phyloP scores from a whole-genome alignment of 1,284 basidiomycete species.

The Phenoliferia sp. region DNA sequence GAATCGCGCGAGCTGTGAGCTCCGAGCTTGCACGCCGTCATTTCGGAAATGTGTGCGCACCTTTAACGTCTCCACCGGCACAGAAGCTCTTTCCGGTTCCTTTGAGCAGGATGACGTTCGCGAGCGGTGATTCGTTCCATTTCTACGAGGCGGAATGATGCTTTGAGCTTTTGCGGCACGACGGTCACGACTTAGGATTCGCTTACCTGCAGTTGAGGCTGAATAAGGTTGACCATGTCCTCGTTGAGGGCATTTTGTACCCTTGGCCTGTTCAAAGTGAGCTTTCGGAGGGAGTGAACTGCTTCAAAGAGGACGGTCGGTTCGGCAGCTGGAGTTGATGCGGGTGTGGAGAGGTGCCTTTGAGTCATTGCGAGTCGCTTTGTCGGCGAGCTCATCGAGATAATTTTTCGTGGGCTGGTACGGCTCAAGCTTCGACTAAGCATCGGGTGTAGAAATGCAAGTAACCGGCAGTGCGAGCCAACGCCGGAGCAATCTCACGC shows the following conservation, averaged over 20 bases:
- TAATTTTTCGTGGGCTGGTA: background rate
- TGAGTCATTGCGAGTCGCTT: background rate
- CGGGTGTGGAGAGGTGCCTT: background rate
- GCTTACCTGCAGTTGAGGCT: conserved; percentile 66
- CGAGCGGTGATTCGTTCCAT: conserved; percentile 70
- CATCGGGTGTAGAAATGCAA: too few species aligned
- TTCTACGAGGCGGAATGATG: conserved; percentile 49
- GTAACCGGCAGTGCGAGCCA: too few species aligned
- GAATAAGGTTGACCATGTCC: conserved; percentile 72
- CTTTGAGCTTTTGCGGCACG: background rate
- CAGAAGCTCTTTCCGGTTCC: conserved; percentile 81
- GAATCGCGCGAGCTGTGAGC: background rate
- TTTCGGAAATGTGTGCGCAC: too few species aligned
- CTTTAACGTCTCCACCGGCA: conserved; percentile 87
- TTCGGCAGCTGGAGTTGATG: background rate
- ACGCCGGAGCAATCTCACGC: too few species aligned
- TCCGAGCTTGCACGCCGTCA: background rate
- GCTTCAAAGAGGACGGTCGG: conserved; percentile 63
- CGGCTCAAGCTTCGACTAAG: background rate
- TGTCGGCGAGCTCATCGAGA: background rate
- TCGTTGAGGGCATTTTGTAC: conserved; percentile 84
- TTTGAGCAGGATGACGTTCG: conserved; percentile 69
- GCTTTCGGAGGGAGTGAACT: conserved; percentile 58
- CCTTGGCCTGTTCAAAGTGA: conserved; percentile 71
- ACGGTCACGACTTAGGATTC: background rate